Percentiles rank a stretch among this genome's conserved stretches.
Evolutionary conservation across 2,329 filamentous ascomycete species (phyloP).

Genomic region (Neurospora crassa): DNA sequence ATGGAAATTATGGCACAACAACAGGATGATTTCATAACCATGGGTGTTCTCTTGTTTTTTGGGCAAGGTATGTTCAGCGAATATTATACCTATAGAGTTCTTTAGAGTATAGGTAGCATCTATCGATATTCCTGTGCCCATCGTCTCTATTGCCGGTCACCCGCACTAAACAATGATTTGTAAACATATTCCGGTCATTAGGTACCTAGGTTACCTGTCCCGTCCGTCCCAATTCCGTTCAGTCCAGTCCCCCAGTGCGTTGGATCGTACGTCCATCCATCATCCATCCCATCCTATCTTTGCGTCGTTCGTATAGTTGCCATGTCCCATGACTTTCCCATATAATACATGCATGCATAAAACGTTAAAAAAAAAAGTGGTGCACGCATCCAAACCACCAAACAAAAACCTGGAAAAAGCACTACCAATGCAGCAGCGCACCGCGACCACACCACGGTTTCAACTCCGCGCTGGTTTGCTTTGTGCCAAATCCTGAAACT

Average conservation of each 20-base stretch:
- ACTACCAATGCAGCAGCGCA: neutral
- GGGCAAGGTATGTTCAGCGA: neutral
- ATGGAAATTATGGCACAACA: neutral
- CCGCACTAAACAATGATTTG: neutral
- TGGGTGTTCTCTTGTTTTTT: neutral
- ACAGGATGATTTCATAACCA: neutral
- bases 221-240: neutral
- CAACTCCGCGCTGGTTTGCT: neutral
- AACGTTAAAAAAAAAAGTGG: neutral
- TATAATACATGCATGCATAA: neutral
- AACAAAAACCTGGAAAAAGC: neutral
- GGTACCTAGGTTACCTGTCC: neutral
- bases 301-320: neutral
- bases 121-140: neutral
- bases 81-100: neutral
- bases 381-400: neutral
- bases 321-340: neutral
- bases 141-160: neutral
- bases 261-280: neutral
- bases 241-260: neutral
- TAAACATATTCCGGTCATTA: neutral
- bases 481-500: neutral
- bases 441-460: neutral
- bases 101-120: neutral
- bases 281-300: neutral